Evolutionary conservation across 1,139 yeast species (phyloP).

Genomic region (Ogataea hybrid): DNA sequence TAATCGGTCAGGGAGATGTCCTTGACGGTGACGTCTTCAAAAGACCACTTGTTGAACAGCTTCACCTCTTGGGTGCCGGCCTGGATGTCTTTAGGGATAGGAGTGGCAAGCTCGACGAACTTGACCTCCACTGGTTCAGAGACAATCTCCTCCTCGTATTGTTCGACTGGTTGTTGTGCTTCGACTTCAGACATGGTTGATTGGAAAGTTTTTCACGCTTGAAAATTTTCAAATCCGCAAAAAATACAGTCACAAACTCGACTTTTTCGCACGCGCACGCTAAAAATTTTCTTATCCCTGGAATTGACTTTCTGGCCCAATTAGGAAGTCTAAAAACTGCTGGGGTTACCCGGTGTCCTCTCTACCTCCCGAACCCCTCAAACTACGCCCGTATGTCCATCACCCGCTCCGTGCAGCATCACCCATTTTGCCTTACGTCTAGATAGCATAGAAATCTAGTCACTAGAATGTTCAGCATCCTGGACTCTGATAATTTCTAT

Average conservation of each 20-base stretch:
- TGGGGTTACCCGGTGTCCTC: conserved; percentile 28
- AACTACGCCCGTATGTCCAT: conserved; percentile 3
- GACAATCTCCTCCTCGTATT: conserved; percentile 59
- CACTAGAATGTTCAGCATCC: too few species aligned
- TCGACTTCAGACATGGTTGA: conserved; percentile 35
- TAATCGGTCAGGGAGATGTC: conserved; percentile 98
- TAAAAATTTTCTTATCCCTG: conserved; percentile 16
- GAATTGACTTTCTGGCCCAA: conserved; percentile 26
- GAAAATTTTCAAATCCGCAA: conserved; percentile 5
- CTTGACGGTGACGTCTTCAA: conserved; percentile 95
- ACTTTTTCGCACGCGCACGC: conserved; percentile 12
- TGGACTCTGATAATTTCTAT: not conserved
- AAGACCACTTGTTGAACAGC: conserved; percentile 99
- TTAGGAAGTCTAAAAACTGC: conserved; percentile 22
- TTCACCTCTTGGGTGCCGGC: conserved; percentile 95
- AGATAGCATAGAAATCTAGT: not conserved
- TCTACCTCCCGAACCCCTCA: not conserved
- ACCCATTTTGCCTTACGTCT: not conserved
- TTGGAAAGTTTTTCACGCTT: conserved; percentile 14
- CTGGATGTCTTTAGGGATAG: conserved; percentile 96
- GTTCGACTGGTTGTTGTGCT: conserved; percentile 40
- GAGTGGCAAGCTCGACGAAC: conserved; percentile 85
- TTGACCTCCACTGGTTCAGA: conserved; percentile 67
- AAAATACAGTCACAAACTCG: conserved; percentile 9
- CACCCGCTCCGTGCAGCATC: conserved; percentile 1